Conservation (phyloP, 2,329 filamentous ascomycete species). For the Hypoxylon sp. region DNA sequence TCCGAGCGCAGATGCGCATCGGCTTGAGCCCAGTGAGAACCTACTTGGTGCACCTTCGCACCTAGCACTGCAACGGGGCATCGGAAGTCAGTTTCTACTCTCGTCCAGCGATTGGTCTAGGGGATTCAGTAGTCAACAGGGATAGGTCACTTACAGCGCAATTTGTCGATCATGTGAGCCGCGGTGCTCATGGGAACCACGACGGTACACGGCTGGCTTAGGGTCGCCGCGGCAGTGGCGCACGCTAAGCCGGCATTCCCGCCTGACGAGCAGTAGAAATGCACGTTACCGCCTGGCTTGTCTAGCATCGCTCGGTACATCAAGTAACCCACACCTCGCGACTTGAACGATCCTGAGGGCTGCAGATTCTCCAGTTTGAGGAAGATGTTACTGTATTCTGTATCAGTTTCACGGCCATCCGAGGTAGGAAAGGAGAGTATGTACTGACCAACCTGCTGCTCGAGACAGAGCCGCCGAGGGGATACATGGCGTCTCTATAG, state of each 20-base stretch:
- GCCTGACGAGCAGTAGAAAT: slow-evolving; percentile 86
- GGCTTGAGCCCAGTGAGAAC: slow-evolving; percentile 77
- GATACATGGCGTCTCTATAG: slow-evolving; percentile 80
- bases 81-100: neutral
- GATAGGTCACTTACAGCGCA: slow-evolving; percentile 60
- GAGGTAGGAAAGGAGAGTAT: neutral
- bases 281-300: slow-evolving; percentile 58
- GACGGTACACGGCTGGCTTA: slow-evolving; percentile 79
- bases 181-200: slow-evolving; percentile 78
- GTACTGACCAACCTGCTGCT: slow-evolving; percentile 77
- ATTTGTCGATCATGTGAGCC: slow-evolving; percentile 78
- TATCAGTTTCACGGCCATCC: slow-evolving; percentile 6
- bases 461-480: slow-evolving; percentile 76
- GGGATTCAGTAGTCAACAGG: neutral
- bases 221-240: slow-evolving; percentile 76
- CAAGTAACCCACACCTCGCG: slow-evolving; percentile 80
- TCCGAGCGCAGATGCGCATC: slow-evolving; percentile 75
- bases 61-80: slow-evolving; percentile 65
- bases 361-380: slow-evolving; percentile 90
- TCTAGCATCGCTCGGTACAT: slow-evolving; percentile 63
- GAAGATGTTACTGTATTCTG: slow-evolving; percentile 75
- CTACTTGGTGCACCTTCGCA: slow-evolving; percentile 76
- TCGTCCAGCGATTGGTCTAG: neutral
- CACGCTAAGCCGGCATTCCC: slow-evolving; percentile 90
- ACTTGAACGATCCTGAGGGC: slow-evolving; percentile 89